Evolutionary conservation across 495 filamentous ascomycete species (phyloP), one percentile per base, ranked within the genome.

Genomic region (Recurvomyces mirabilis): DNA sequence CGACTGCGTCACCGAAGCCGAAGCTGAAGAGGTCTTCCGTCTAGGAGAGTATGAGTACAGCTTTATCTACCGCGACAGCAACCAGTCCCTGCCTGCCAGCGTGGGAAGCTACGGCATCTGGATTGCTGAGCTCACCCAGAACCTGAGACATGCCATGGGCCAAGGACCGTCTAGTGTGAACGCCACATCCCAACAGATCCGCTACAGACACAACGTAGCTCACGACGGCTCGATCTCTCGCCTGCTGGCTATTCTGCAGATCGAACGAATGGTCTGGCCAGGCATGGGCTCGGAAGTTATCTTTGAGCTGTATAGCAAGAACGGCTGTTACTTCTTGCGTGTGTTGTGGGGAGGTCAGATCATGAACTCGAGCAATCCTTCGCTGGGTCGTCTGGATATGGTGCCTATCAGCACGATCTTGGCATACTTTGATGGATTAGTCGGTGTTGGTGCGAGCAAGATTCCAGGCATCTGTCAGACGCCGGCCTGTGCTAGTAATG

Each of bases 221-320:
- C 79, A 86, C 51, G 81, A 84, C 50, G 81, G 81, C 10, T 77
- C 72, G 15, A 52, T 85, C 10, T 72, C 72, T 6, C 60, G 68
- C 3, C 47, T 85, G n/a, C 54, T 85, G 20, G 65, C 67, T 3
- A 67, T 82, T n/a, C 55, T 85, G 45, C 79, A 84, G 55, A 53
- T 77, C 3, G 73, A 79, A 28, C 52, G 60, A 29, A 84, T 84
- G 79, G 73, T 82, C 3, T 85, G 81, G 81, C 80, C 79, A 0
- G 81, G 81, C 0, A 81, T 84, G 77, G 81, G 81, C 0, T 62
- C 67, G 7, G 79, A 84, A 56, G 63, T 84, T 5, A 68, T 81
- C 0, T 82, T 85, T 54, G 81, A 85, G 63, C 31, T 81, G 10
- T 80, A 75, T 41, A 62, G 33, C 39, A 54, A 57, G 46, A 35